These are phyloP conservation scores for Cyclotella kingstonii DNA, from an alignment of 108 stramenopile genomes.

Conservation along the genomic window DNA sequence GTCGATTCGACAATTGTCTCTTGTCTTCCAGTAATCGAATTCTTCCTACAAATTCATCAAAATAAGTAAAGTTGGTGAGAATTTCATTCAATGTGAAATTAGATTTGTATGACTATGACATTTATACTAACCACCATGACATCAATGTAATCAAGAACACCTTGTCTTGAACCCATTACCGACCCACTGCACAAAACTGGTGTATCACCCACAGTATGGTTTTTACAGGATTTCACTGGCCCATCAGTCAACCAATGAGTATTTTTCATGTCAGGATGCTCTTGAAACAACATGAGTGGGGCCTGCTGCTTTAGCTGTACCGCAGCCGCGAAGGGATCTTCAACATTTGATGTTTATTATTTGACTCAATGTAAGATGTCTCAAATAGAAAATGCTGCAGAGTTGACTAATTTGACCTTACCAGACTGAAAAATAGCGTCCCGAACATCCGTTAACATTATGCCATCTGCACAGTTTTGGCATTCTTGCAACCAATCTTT, in stretches of 20 bases:
- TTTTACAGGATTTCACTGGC: constrained; percentile 11
- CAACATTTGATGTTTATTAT: too few species aligned
- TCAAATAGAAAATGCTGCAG: too few species aligned
- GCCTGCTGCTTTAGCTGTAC: constrained; percentile 28
- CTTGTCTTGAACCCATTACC: too few species aligned
- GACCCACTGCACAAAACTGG: too few species aligned
- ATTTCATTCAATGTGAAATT: too few species aligned
- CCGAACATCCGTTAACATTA: constrained; percentile 58
- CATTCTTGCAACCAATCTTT: constrained; percentile 65
- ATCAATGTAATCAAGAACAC: constrained; percentile 59
- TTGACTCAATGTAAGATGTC: too few species aligned
- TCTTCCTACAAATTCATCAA: too few species aligned
- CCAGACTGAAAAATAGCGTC: constrained; percentile 63
- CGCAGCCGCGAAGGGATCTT: constrained; percentile 64
- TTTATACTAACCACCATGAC: too few species aligned
- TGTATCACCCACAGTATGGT: constrained; percentile 18
- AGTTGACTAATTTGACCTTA: too few species aligned
- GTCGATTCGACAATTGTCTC: too few species aligned
- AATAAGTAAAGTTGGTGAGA: too few species aligned
- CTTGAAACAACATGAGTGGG: constrained; percentile 58
- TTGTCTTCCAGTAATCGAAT: constrained; percentile 60
- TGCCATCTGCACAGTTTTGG: constrained; percentile 57
- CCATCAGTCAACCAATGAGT: constrained; percentile 53
- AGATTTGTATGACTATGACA: too few species aligned
- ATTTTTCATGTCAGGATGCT: constrained; percentile 39